Percentiles rank a stretch among this genome's conserved stretches.
phyloP scores from a whole-genome alignment of 2,329 filamentous ascomycete species.

The Cordyceps cicadae region DNA sequence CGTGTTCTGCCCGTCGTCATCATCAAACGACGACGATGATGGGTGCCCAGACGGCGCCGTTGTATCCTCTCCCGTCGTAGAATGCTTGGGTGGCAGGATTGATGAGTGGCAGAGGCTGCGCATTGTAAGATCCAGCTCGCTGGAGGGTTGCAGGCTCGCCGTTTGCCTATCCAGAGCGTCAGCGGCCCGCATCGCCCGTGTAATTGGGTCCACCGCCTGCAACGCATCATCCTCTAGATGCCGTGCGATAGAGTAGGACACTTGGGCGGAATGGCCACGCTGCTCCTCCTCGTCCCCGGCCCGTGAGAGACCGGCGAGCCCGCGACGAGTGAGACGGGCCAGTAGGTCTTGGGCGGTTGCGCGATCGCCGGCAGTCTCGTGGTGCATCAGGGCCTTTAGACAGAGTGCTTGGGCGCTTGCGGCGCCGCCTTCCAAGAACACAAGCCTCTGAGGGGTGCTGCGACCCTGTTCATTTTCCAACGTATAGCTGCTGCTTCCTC shows the following conservation, averaged over 20 bases:
- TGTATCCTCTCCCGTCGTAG: constrained; percentile 21
- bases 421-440: constrained; percentile 54
- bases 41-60: constrained; percentile 36
- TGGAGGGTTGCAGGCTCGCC: constrained; percentile 41
- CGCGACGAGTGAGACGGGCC: constrained; percentile 40
- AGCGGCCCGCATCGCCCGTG: constrained; percentile 49
- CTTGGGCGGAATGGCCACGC: background rate
- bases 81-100: constrained; percentile 37
- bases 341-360: constrained; percentile 44
- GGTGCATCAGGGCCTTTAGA: constrained; percentile 44
- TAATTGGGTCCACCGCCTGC: constrained; percentile 35
- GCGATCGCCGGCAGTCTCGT: constrained; percentile 42
- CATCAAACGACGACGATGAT: background rate
- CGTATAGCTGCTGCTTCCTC: constrained; percentile 15
- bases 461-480: constrained; percentile 32
- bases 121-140: constrained; percentile 39
- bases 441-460: constrained; percentile 25
- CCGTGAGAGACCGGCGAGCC: constrained; percentile 31
- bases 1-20: background rate
- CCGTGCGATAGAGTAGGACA: background rate
- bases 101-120: constrained; percentile 36
- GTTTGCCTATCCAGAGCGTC: constrained; percentile 50
- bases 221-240: constrained; percentile 1
- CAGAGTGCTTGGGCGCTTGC: constrained; percentile 46
- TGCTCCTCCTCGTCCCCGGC: background rate